Base-by-base conservation (phyloP, 305 asterid genomes). In the Fraxinus sp. region DNA sequence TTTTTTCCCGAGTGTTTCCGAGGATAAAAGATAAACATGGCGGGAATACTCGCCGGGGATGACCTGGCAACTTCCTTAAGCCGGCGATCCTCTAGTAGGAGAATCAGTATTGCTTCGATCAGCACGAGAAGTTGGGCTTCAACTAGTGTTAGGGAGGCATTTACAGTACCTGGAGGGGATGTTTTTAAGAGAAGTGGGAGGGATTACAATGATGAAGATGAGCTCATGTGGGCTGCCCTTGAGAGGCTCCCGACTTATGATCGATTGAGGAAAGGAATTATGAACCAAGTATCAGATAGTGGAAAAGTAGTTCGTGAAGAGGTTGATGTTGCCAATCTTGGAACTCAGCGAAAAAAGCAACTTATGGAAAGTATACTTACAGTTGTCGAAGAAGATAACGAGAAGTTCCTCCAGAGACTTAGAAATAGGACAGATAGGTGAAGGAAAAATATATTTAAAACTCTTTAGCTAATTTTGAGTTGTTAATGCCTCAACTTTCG, bases 231-330 rank as follows among this genome's bases (percentile, higher is more conserved):
- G 97, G 94, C 97, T 41, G 96, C 97, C 22, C 90, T 93, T 16
- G 96, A 93, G 81, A 89, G 93, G 82, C 94, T 93, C 43, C 97
- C 96, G 0, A 91, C 96, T 0, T 92, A 88, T 80, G 97, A 93
- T 62, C 84, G 97, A 7, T 80, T 92, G 78, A 88, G 91, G 72
- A 90, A 87, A 79, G 94, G 94, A 62, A 82, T 92, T 26, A 52
- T 93, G 86, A 92, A 72, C 81, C 88, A 90, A 81, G 92, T 89
- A 3, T 85, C 89, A 84, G 97, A 86, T 36, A 84, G 88, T 74
- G 97, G 97, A 9, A 89, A 81, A 80, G 79, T 86, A 74, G 84
- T 86, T 18, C 86, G 77, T 59, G 89, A 86, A 77, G 87, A 90
- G 74, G 85, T 91, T 16, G 92, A 93, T 85, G 90, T 93, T 72